Evolutionary conservation across 805 yeast genomes (phyloP).

Genomic region (Metschnikowia matae): DNA sequence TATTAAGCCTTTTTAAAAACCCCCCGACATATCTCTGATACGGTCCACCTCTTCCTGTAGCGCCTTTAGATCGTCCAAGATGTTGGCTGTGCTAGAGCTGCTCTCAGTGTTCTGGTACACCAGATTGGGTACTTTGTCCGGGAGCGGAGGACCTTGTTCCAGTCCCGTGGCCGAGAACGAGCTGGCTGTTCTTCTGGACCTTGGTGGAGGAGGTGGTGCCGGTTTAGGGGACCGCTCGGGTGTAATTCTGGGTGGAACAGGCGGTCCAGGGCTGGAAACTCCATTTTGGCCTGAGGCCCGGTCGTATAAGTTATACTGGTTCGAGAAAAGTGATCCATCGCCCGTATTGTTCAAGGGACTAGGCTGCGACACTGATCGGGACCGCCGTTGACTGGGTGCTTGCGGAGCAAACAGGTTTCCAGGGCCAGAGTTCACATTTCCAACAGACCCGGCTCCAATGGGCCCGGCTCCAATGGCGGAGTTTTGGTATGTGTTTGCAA

Average conservation of each 20-base stretch:
- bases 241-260: constrained; percentile 21
- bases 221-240: constrained; percentile 1
- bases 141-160: constrained; percentile 12
- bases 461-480: constrained; percentile 18
- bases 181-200: constrained; percentile 30
- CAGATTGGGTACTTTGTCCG: constrained; percentile 19
- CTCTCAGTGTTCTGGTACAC: constrained; percentile 11
- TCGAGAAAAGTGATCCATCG: not conserved
- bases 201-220: constrained; percentile 42
- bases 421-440: too few relatives aligned
- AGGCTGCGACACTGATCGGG: constrained; percentile 32
- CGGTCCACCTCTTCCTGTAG: constrained; percentile 68
- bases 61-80: constrained; percentile 61
- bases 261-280: constrained; percentile 8
- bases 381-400: constrained; percentile 37
- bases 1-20: constrained; percentile 19
- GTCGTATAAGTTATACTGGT: not conserved
- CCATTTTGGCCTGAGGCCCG: not conserved
- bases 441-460: constrained; percentile 6
- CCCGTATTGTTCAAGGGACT: constrained; percentile 9
- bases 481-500: constrained; percentile 34
- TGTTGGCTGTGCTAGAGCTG: constrained; percentile 41
- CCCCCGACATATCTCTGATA: constrained; percentile 45
- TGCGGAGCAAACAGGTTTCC: constrained; percentile 17
- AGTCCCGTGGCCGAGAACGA: constrained; percentile 12